Base-by-base conservation (phyloP, 2,329 filamentous ascomycete species). In the Tetracladium maxilliforme region DNA sequence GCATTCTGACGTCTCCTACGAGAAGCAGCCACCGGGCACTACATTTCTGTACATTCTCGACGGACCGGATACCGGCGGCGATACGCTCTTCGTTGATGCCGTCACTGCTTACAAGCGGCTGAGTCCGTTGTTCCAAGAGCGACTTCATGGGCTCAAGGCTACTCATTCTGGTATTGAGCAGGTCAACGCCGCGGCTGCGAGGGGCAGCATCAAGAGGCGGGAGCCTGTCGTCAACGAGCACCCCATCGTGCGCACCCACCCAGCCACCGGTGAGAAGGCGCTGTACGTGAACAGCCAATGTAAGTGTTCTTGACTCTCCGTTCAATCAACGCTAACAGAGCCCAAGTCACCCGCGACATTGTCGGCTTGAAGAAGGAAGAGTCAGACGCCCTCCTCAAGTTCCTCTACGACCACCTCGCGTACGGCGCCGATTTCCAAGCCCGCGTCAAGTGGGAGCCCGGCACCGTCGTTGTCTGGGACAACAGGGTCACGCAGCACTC, bases 41-140 rank as follows among this genome's bases (percentile, higher is more conserved):
- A 92, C 86, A 0, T 92, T 93, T 51, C 52, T 93, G 18, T 92
- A 92, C 44, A 62, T 84, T 24, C 64, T 94, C n/a, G 83, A 93
- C 43, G 74, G 69, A 22, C 84, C 84, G 2, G 60, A 68, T 19
- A 74, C 70, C 1, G 84, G 84, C 18, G 86, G 84, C 23, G 84
- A 93, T 44, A 93, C 84, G 0, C 55, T 92, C 4, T 93, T 92
- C 41, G 70, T 64, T 22, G 78, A 92, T 44, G 70, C 77, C 37
- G 82, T 62, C 1, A 76, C 79, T 48, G 84, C 86, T 1, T 94
- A 93, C 46, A 68, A 72, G 33, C 65, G 84, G 6, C 62, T 94
- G 4, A 84, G 75, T 28, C 79, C 81, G 1, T 65, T 70, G 19
- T 90, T 92, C 57, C 70, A 70, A 42, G 69, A 83, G 56, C 63